Evolutionary conservation across 441 rosid species (phyloP), one percentile per base, ranked within the genome.

Genomic region (Populus hybrid): DNA sequence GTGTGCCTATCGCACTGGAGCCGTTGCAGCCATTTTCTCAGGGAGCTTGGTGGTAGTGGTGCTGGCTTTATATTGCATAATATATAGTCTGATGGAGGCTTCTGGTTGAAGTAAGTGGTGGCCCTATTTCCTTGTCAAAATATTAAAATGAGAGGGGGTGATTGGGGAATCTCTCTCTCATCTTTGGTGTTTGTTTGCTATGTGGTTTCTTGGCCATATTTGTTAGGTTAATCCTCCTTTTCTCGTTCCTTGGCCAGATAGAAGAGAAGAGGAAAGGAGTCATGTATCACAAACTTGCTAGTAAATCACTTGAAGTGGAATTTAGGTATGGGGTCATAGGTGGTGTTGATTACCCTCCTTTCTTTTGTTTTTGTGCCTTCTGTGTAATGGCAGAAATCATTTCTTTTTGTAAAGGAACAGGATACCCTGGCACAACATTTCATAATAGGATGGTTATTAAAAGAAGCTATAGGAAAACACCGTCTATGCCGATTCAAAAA

Each of bases 1-100:
- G 81, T 7, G 97, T 93, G 30, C 99, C 99, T 23, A 93, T 84
- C 8, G 94, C 92, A 18, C 86, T 10, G 91, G 98, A 82, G 91
- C 79, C 26, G 82, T 73, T 75, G 84, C 82, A 75, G 88, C 82
- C 83, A 81, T 85, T 10, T 80, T 75, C 7, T 79, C 79, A 28
- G 75, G 79, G 73, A 73, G 38, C 3, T 26, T 59, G 76, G 80
- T 61, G 69, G 59, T 34, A 70, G n/a, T 69, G 59, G 53, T 38
- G 70, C 70, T 67, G 63, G 78, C 70, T 80, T 80, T 85, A 67
- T 73, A 75, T 14, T 80, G 81, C 84, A 83, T 83, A 57, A 65
- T 64, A 23, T 7, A 5, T 8, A 5, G 85, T 70, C 73, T 85
- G 84, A n/a, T 65, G 32, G n/a, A 68, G 76, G 82, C 85, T 89